Percentiles rank a stretch among this genome's conserved stretches.
Evolutionary conservation across 352 stramenopile species (phyloP).

Genomic region (Thalassiosira livingstoniorum): DNA sequence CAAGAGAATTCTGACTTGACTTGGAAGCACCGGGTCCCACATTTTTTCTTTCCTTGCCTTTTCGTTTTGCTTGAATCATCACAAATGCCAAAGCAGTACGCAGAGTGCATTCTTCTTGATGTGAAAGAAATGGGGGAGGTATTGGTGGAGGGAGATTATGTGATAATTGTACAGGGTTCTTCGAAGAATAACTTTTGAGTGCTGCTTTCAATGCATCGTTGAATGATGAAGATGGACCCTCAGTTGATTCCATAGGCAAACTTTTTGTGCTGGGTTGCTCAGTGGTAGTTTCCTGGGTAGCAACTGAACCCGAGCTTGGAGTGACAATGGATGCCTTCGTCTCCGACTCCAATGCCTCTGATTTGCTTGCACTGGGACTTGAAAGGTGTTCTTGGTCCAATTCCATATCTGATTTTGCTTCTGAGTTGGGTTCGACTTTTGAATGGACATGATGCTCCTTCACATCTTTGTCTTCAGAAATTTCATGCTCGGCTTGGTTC

Average conservation of each 20-base stretch:
- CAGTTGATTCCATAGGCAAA: background rate
- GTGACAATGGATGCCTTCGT: background rate
- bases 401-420: too few relatives aligned
- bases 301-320: background rate
- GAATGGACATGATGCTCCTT: too few relatives aligned
- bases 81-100: conserved; percentile 54
- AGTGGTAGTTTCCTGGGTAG: too few relatives aligned
- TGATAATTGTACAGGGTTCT: background rate
- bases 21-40: too few relatives aligned
- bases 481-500: too few relatives aligned
- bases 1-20: too few relatives aligned
- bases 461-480: too few relatives aligned
- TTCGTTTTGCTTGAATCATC: conserved; percentile 34
- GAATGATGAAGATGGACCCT: conserved; percentile 24
- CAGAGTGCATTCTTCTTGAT: conserved; percentile 52
- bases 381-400: too few relatives aligned
- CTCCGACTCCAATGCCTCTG: too few relatives aligned
- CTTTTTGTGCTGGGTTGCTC: background rate
- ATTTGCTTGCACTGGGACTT: too few relatives aligned
- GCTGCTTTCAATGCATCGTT: conserved; percentile 40
- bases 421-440: too few relatives aligned
- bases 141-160: conserved; percentile 30
- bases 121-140: conserved; percentile 48
- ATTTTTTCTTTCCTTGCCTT: background rate
- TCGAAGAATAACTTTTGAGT: conserved; percentile 26